Evolutionary conservation across 1,139 yeast species (phyloP), one percentile per base, ranked within the genome.

Genomic region (Taiozyma sp.): DNA sequence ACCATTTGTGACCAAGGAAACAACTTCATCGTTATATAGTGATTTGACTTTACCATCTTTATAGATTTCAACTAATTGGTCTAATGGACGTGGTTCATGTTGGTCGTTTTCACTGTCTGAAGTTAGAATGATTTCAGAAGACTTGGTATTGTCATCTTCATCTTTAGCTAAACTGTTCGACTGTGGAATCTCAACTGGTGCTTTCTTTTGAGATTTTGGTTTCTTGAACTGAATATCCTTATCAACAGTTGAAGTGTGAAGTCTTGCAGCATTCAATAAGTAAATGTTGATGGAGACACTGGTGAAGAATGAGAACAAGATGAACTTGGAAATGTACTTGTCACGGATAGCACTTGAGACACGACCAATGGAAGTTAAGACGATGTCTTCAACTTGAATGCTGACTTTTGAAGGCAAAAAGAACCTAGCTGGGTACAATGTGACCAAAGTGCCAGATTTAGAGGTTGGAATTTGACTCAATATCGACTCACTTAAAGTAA

Each of bases 231-330:
- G 57, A 36, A 61, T 49, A 39, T 53, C 58, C 19, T 54, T 54
- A 43, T 55, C 60, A 44, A 60, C 50, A 19, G 57, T 48, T 8
- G 58, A 52, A 4, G 70, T 53, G 52, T 85, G 88, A 51, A 77
- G 75, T 68, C 88, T 80, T 13, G 92, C 81, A 47, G 87, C 89
- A 64, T 85, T 86, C 65, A 93, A 79, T 60, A 93, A 77, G 70
- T 92, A 93, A 47, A 88, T 84, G 67, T 95, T 93, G 57, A 88
- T 83, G 23, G 85, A 83, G 53, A 91, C 79, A 56, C 96, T 87
- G 57, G 88, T 72, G 24, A 87, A 84, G 56, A 92, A 82, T 7
- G 83, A 84, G 59, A 88, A 76, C 44, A 92, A 80, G 49, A 91
- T 75, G 57, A 84, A 80, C 67, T 93, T 92, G 56, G 95, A 84